Base-by-base conservation (phyloP, 352 stramenopile genomes). In the Thalassiosira hispida region DNA sequence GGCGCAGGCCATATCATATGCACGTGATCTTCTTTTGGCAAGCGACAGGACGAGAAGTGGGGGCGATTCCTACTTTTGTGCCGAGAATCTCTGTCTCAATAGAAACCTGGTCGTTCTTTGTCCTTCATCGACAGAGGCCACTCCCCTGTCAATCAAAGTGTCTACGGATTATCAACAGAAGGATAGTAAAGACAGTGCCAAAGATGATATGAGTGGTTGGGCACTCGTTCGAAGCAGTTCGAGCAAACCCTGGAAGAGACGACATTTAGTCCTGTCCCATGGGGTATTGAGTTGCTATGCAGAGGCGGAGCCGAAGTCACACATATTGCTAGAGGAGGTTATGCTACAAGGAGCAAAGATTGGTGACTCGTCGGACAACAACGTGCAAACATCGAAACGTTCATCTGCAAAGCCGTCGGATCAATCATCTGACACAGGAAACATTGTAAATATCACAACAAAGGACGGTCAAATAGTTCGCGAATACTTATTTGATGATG, bases 21-120 rank as follows among this genome's bases (percentile, higher is more conserved):
- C 88, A 22, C 79, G 85, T 51, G 86, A 93, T 67, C 83, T 92
- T 61, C 73, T 93, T 1, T 69, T 93, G 5, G 82, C 84, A 4
- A 69, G 82, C 18, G 88, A 92, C 83, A 77, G 88, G 27, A 93
- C 88, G 25, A 64, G 84, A 38, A 91, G 76, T 63, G 88, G 84
- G 49, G 88, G 88, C 27, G 88, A 93, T 83, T 91, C 85, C 11
- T 93, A 93, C 46, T 93, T 86, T 74, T 93, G 88, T 74, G 76
- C 86, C n/a, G 80, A 91, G 23, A 87, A 82, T 31, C 62, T 93
- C 7, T 87, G 73, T 69, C 83, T 83, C 2, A 90, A 92, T 86
- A 62, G 67, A 56, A 67, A 87, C 27, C 60, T 93, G 11, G 81
- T 92, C 27, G 86, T 91, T 4, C 64, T 91, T 0, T 86, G 86